Base-by-base conservation (phyloP, 1,284 basidiomycete genomes). In the Salmacisia buchloeana region DNA sequence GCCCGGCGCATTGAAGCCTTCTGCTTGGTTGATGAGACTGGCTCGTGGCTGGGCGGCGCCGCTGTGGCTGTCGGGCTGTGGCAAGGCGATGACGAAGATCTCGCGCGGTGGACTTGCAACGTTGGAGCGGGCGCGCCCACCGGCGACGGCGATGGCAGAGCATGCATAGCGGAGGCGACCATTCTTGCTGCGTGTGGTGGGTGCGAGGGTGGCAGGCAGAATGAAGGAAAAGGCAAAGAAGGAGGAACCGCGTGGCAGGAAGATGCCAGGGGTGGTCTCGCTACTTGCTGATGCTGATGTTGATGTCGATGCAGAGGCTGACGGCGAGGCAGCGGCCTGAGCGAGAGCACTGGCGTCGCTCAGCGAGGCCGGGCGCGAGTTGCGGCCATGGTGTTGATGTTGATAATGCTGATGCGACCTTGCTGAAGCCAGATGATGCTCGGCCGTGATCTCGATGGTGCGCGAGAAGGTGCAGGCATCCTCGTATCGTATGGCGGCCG, bases 171-270 rank as follows among this genome's bases (percentile, higher is more conserved):
- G 68, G 18, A 77, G 70, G 12, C 75, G 70, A 12, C 75, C 77
- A 49, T 79, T 69, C 67, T 70, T 69, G 64, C 66, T 69, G 12
- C 77, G 69, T 69, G 78, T 75, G 39, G 73, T 78, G 10, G 77
- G 74, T 12, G 77, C 58, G 0, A 68, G 64, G 41, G 72, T 75
- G 13, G 77, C 75, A 1, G 77, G 76, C 27, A 78, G 68, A 64
- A 79, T 75, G 63, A 78, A 76, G 31, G 74, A 68, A 54, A 78
- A 78, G 58, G 78, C 75, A 58, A 79, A 78, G 45, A 56, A 65
- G 52, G 25, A 43, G 2, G 13, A 39, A 21, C 39, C 39, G 21
- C 38, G 23, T 27, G 45, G 59, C 3, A 39, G 39, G 38, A 31
- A 46, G 39, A 35, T 21, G 23, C 41, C 33, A 7, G 39, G 25